Conservation (phyloP, 2,329 filamentous ascomycete genomes). For the Alternaria sp. region DNA sequence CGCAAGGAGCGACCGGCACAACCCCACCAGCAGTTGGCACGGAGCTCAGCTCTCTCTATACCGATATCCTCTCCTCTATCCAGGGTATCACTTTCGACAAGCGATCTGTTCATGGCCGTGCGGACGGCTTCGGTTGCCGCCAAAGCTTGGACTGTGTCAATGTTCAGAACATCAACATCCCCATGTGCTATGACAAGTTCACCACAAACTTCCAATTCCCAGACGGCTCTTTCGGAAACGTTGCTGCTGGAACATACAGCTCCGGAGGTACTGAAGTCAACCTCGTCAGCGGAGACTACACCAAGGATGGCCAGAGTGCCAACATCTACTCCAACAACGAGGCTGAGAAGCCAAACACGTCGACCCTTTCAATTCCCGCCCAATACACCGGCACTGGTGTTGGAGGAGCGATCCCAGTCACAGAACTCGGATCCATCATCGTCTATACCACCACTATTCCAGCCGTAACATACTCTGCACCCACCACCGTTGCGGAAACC, state of each 20-base stretch:
- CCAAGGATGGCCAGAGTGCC: conserved; percentile 50
- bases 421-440: conserved; percentile 52
- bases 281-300: conserved; percentile 57
- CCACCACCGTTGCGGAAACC: conserved; percentile 32
- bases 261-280: conserved; percentile 53
- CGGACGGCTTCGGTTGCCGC: conserved; percentile 46
- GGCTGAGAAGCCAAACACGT: conserved; percentile 55
- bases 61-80: conserved; percentile 48
- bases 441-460: conserved; percentile 47
- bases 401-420: conserved; percentile 57
- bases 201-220: conserved; percentile 61
- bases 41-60: conserved; percentile 48
- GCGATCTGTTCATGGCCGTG: conserved; percentile 33
- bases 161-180: conserved; percentile 52
- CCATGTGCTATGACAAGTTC: conserved; percentile 63
- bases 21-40: conserved; percentile 45
- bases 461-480: conserved; percentile 36
- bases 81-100: conserved; percentile 44
- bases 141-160: conserved; percentile 54
- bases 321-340: conserved; percentile 56
- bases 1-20: conserved; percentile 44
- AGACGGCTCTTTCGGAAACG: conserved; percentile 58
- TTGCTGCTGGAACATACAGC: conserved; percentile 57
- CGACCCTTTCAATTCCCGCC: conserved; percentile 55
- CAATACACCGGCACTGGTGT: conserved; percentile 59